These are phyloP conservation scores for Neofusicoccum cordaticola DNA, from an alignment of 2,329 filamentous ascomycete species.

Conservation along the genomic window DNA sequence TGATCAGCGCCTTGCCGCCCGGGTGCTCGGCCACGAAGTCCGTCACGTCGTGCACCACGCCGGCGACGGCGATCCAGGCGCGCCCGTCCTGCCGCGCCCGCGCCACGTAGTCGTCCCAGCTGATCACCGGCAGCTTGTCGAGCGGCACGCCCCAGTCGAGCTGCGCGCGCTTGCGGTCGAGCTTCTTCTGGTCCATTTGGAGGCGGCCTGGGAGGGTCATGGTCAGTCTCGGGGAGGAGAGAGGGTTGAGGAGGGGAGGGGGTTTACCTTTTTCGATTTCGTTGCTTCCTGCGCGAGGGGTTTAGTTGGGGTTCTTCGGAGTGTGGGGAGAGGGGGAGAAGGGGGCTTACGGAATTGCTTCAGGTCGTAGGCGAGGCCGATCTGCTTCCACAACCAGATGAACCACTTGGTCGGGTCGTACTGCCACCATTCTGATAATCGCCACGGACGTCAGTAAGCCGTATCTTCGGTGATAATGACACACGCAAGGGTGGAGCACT, in stretches of 20 bases:
- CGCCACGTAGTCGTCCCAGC: slow-evolving; percentile 82
- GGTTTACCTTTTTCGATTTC: no score
- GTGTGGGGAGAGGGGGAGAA: neutral
- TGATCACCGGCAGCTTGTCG: slow-evolving; percentile 79
- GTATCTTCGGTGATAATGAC: neutral
- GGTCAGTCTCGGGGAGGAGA: neutral
- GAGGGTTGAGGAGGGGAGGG: neutral
- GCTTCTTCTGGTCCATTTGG: slow-evolving; percentile 88
- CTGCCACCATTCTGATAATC: slow-evolving; percentile 66
- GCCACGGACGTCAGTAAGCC: neutral
- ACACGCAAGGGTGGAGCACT: neutral
- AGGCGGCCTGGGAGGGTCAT: slow-evolving; percentile 54
- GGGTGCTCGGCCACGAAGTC: slow-evolving; percentile 86
- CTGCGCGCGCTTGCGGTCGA: slow-evolving; percentile 77
- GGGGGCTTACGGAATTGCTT: slow-evolving; percentile 70
- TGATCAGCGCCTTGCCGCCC: slow-evolving; percentile 86
- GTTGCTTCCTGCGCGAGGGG: neutral
- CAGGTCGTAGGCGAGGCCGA: slow-evolving; percentile 80
- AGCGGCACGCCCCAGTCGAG: slow-evolving; percentile 86
- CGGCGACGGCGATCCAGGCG: slow-evolving; percentile 72
- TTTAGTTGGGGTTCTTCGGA: neutral
- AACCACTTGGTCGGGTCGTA: slow-evolving; percentile 87
- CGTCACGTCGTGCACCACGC: slow-evolving; percentile 81
- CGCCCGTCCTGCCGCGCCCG: slow-evolving; percentile 70
- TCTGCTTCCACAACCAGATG: slow-evolving; percentile 80